Evolutionary conservation across 1,284 basidiomycete genomes (phyloP).

Genomic region (Blastosporella zonata): DNA sequence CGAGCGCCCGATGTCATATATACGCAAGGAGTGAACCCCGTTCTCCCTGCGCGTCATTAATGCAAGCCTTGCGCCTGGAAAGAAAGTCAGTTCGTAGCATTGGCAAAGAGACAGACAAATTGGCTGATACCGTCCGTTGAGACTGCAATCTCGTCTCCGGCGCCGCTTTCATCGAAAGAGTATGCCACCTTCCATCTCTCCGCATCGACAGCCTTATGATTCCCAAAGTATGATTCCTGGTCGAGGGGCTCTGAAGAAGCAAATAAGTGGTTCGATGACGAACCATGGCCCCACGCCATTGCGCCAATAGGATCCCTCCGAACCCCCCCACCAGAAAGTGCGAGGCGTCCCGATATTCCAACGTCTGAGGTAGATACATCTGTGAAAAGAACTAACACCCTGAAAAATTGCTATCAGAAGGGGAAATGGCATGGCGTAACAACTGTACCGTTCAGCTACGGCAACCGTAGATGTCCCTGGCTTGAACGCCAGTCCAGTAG

Average conservation of each 20-base stretch:
- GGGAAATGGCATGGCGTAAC: not conserved
- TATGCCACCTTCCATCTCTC: slow-evolving; percentile 24
- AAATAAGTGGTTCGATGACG: slow-evolving; percentile 43
- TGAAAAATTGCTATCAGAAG: slow-evolving; percentile 7
- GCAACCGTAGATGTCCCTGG: slow-evolving; percentile 32
- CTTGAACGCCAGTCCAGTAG: slow-evolving; percentile 35
- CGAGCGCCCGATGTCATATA: slow-evolving; percentile 50
- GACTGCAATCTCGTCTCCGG: slow-evolving; percentile 52
- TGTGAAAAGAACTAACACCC: slow-evolving; percentile 21
- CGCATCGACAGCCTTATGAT: slow-evolving; percentile 52
- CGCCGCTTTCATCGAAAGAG: slow-evolving; percentile 43
- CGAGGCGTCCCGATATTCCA: too few species aligned
- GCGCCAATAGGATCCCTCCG: slow-evolving; percentile 39
- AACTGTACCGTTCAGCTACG: slow-evolving; percentile 32
- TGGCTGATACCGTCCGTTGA: slow-evolving; percentile 40
- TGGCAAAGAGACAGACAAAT: not conserved
- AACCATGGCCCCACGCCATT: slow-evolving; percentile 51
- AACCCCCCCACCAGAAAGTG: too few species aligned
- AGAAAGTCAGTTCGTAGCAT: not conserved
- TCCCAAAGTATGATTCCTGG: slow-evolving; percentile 31
- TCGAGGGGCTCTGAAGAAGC: slow-evolving; percentile 54
- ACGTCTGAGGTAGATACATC: slow-evolving; percentile 6
- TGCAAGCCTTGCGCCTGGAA: slow-evolving; percentile 39
- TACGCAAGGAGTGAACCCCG: slow-evolving; percentile 38
- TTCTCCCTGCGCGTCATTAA: slow-evolving; percentile 42